Evolutionary conservation across 805 yeast species (phyloP), one percentile per base, ranked within the genome.

Genomic region (Cyberlindnera suaveolens): DNA sequence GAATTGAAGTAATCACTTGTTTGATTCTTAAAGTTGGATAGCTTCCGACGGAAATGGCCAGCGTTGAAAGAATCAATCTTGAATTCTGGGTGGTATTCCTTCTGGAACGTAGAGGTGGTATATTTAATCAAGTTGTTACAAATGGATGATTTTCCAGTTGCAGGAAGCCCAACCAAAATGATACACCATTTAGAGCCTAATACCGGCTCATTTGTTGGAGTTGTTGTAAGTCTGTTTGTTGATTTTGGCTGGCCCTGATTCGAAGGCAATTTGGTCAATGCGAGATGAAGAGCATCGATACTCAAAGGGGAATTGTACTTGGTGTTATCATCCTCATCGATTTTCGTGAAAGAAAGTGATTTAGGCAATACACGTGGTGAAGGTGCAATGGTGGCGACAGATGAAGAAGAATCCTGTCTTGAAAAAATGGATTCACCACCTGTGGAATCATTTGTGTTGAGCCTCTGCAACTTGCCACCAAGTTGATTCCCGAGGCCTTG

Each of bases 141-240:
- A 41, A 83, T 75, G 47, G 85, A 80, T 3, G 86, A 79, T 58
- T 84, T 84, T 7, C 91, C 91, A 40, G 84, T 66, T 1, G 91
- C 91, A 1, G 91, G 91, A 30, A 84, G 65, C 0, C 91, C 91
- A 10, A 84, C 85, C 64, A 85, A 71, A 10, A 84, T 79, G 42
- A 84, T 74, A 17, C 83, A 81, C 58, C 81, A 71, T 59, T 80
- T 81, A 1, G 71, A 61, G 3, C 46, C 45, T 9, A 43, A 36
- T 4, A 31, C 46, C 6, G 51, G 51, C 35, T 55, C 61, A 36
- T 53, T 53, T 3, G 55, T 49, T 9, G 62, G 59, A 1, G 62
- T 55, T 6, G 62, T 54, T 5, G 60, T 57, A 19, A 54, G 43
- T 15, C 44, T 44, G 36, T 56, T 54, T 4, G 44, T 42, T 11